These are phyloP conservation scores for Naganishia antarctica DNA, from an alignment of 768 basidiomycete species.

Conservation along the genomic window DNA sequence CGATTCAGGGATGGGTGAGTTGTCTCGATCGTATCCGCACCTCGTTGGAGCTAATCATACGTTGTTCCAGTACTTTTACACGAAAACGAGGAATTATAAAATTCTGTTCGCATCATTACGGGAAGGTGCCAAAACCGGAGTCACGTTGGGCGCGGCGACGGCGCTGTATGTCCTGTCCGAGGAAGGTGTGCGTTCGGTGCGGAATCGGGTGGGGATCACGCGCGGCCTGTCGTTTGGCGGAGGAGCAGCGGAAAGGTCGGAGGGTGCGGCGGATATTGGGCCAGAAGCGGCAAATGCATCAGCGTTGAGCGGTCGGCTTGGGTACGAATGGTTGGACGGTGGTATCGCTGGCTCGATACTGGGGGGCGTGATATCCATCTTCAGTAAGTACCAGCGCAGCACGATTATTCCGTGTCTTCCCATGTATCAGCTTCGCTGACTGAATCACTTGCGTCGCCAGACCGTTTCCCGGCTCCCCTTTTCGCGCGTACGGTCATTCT, in stretches of 20 bases:
- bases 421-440: neutral
- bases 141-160: conserved; percentile 41
- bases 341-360: conserved; percentile 39
- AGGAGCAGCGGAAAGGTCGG: neutral
- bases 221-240: neutral
- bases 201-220: conserved; percentile 31
- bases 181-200: conserved; percentile 34
- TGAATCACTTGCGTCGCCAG: conserved; percentile 20
- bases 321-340: conserved; percentile 40
- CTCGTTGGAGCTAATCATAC: neutral
- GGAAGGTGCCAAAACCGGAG: conserved; percentile 39
- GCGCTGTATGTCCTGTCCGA: conserved; percentile 37
- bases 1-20: conserved; percentile 47
- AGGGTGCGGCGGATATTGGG: neutral
- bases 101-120: conserved; percentile 38
- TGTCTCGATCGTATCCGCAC: neutral
- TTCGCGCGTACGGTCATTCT: conserved; percentile 40
- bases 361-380: conserved; percentile 34
- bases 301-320: conserved; percentile 27
- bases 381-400: conserved; percentile 42
- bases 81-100: conserved; percentile 46
- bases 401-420: too few species aligned
- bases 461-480: conserved; percentile 39
- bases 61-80: conserved; percentile 44
- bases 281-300: conserved; percentile 9